These are phyloP conservation scores for Beauveria caledonica DNA, from an alignment of 2,329 filamentous ascomycete species.

Conservation along the genomic window DNA sequence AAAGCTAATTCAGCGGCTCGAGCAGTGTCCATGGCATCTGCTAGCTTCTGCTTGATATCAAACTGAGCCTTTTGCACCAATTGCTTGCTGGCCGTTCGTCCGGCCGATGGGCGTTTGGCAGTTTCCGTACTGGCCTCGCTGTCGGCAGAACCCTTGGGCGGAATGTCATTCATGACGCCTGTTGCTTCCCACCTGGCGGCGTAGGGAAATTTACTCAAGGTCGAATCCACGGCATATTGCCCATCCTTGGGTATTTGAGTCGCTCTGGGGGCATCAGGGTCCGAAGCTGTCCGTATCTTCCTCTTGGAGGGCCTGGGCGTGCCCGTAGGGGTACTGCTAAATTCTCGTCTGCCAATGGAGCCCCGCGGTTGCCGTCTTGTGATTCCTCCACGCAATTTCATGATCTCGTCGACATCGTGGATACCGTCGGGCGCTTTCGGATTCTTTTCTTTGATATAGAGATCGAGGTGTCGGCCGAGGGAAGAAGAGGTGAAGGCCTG, in stretches of 20 bases:
- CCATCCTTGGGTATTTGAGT: conserved; percentile 34
- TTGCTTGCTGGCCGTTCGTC: conserved; percentile 41
- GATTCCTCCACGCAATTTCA: conserved; percentile 72
- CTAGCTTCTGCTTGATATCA: conserved; percentile 54
- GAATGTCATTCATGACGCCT: conserved; percentile 69
- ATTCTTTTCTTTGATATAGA: conserved; percentile 91
- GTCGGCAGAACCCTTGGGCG: conserved; percentile 31
- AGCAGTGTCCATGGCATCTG: conserved; percentile 69
- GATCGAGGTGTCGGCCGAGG: conserved; percentile 83
- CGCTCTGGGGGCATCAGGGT: conserved; percentile 28
- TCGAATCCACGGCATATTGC: conserved; percentile 35
- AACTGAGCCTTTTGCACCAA: conserved; percentile 51
- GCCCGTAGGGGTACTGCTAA: conserved; percentile 45
- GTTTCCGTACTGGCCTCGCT: conserved; percentile 27
- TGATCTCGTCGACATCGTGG: conserved; percentile 85
- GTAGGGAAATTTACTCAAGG: conserved; percentile 45
- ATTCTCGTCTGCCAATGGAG: conserved; percentile 48
- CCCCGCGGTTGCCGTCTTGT: conserved; percentile 75
- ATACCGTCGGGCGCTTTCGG: conserved; percentile 79
- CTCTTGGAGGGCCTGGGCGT: conserved; percentile 37
- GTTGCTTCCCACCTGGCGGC: conserved; percentile 66
- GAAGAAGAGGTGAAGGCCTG: conserved; percentile 91
- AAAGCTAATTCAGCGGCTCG: conserved; percentile 78
- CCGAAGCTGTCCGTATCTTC: conserved; percentile 32
- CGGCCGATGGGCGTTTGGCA: conserved; percentile 27